Base-by-base conservation (phyloP, 345 rosid genomes). In the Adansonia digitata region DNA sequence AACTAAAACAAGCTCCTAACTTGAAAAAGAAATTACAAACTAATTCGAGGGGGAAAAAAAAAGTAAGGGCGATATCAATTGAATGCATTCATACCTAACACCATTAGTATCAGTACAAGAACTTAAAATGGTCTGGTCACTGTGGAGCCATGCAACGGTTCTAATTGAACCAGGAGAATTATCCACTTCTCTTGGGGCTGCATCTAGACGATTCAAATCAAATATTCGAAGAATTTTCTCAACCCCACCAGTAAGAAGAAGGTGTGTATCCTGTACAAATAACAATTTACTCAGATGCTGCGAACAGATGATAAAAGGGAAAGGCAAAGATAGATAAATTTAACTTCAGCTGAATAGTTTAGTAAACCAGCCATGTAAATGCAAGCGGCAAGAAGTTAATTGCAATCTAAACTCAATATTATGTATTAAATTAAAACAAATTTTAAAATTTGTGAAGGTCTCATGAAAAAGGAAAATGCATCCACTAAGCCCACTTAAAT, bases 71-170 rank as follows among this genome's bases (percentile, higher is more conserved):
- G 67, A 8, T 37, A 66, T 65, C 51, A 22, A 26, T 26, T 10
- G n/a, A 66, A 42, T 1, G 42, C 18, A 43, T 5, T 66, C 35
- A 62, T 84, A 95, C 98, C 98, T 95, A 77, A 93, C 93, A 69
- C 97, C 96, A 75, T 94, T 90, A 10, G 88, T 84, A 74, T 95
- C 97, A 82, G 93, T 76, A 75, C 94, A 93, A 71, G 98, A 89
- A 83, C 99, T 91, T 69, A 95, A 77, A 66, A 95, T 91, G 48
- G 97, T 90, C 83, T 93, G 94, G 80, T 95, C 97, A 80, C 90
- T 85, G 77, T 93, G 98, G 82, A 95, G 94, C 99, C 99, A 95
- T 13, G 96, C 89, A 31, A 87, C 92, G 35, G 98, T 88, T 84
- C 97, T 84, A 46, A 95, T 85, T 71, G 98, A 93, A 82, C 97